Base-by-base conservation (phyloP, 331 rosid genomes). In the Rhamnella rubrinervis region DNA sequence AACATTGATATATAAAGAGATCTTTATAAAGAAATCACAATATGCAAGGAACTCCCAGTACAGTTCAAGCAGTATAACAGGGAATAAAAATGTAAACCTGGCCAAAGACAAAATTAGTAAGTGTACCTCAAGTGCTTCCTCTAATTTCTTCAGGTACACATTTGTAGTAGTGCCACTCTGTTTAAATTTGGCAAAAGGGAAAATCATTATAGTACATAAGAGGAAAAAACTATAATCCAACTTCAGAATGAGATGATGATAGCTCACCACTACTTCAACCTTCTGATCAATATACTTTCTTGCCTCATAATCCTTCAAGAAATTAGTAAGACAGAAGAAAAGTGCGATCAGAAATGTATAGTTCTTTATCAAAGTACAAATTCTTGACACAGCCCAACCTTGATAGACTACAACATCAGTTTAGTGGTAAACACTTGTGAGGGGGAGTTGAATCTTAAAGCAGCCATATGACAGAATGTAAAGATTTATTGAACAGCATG, bases 211-310 rank as follows among this genome's bases (percentile, higher is more conserved):
- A 55, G 49, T 51, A 31, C 59, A 28, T 52, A 46, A 65, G 50
- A 26, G 67, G 31, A 74, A 68, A 71, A 52, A 70, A 72, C 37
- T 17, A 77, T 15, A 40, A 66, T 71, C 66, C 67, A 58, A 62
- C 68, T 60, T 51, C 67, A 70, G 75, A 44, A 56, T 63, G 66
- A 63, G 57, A 67, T 60, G 63, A 21, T 44, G 49, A 74, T 70
- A 51, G 72, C 81, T 78, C 81, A 93, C 97, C 84, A 20, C 79
- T 28, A 93, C 95, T 93, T 83, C 95, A 80, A 93, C 95, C 74
- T 65, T 87, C 83, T 88, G 97, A 84, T 82, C 86, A 72, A 93
- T 88, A 77, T 78, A 80, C 59, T 81, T 77, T 70, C 95, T 88
- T 10, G 97, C 97, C 78, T 88, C 96, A 61, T 74, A 83, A 83